These are phyloP conservation scores for Blastomyces percursus DNA, from an alignment of 2,329 filamentous ascomycete genomes.

Conservation along the genomic window DNA sequence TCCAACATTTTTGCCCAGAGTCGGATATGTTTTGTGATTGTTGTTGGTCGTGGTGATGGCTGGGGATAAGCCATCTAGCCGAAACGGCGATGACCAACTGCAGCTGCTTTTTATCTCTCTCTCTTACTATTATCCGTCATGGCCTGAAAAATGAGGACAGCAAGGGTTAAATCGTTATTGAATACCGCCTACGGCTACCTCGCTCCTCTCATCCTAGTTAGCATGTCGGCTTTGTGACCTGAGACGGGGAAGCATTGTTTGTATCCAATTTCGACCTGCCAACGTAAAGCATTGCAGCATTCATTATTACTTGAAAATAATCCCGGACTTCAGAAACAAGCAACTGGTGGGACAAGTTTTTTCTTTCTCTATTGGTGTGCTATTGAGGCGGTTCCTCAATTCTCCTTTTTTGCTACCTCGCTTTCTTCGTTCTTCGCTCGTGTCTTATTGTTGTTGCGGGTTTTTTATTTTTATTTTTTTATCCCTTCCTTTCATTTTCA, in stretches of 20 bases:
- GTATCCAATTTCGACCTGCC: too few species aligned
- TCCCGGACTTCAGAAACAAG: too few species aligned
- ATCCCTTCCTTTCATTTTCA: background rate
- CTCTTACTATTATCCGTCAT: background rate
- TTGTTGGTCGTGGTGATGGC: background rate
- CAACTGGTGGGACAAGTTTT: background rate
- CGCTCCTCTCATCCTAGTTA: background rate
- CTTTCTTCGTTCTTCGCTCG: background rate
- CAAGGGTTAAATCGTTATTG: background rate
- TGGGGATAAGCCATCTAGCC: background rate
- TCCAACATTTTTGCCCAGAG: background rate
- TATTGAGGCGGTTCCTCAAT: background rate
- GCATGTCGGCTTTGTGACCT: too few species aligned
- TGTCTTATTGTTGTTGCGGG: background rate
- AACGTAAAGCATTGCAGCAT: too few species aligned
- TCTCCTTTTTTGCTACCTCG: background rate
- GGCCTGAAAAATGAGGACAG: background rate
- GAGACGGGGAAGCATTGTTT: too few species aligned
- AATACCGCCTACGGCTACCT: background rate
- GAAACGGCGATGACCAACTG: background rate
- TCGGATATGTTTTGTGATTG: background rate
- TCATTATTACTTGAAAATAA: too few species aligned
- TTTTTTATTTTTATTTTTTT: too few species aligned
- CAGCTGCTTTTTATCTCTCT: background rate
- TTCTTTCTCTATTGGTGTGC: background rate